A percentile compares a stretch with the other conserved stretches of the same genome.
phyloP scores from a whole-genome alignment of 495 filamentous ascomycete species.

The Penicillium malachiteum region DNA sequence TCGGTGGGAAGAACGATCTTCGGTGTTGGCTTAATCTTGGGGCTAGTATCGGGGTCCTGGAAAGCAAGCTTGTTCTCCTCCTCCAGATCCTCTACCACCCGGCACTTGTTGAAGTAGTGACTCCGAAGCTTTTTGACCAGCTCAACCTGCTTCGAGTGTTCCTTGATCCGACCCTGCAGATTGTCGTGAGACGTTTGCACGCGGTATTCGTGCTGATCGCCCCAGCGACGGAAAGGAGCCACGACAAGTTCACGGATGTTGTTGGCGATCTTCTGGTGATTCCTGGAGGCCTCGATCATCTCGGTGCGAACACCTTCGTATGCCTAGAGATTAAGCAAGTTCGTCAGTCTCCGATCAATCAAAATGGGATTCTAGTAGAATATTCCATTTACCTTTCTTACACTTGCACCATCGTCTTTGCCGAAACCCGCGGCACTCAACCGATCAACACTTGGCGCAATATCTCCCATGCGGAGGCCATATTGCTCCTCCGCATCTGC shows the following conservation, averaged over 20 bases:
- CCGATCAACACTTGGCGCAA: slow-evolving; percentile 77
- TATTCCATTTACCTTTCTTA: slow-evolving; percentile 70
- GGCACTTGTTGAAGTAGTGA: slow-evolving; percentile 98
- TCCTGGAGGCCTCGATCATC: slow-evolving; percentile 89
- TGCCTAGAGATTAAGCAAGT: slow-evolving; percentile 54
- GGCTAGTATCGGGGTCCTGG: slow-evolving; percentile 71
- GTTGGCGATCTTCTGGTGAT: slow-evolving; percentile 89
- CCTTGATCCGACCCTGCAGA: slow-evolving; percentile 82
- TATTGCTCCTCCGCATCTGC: slow-evolving; percentile 95
- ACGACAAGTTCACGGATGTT: slow-evolving; percentile 96
- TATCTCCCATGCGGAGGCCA: slow-evolving; percentile 75
- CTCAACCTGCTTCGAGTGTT: slow-evolving; percentile 89
- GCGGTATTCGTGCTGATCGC: slow-evolving; percentile 86
- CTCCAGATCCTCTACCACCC: slow-evolving; percentile 91
- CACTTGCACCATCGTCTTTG: slow-evolving; percentile 93
- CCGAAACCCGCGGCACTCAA: slow-evolving; percentile 75
- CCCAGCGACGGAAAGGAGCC: slow-evolving; percentile 90
- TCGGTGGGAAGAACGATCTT: slow-evolving; percentile 61
- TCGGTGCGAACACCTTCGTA: slow-evolving; percentile 93
- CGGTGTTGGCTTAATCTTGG: slow-evolving; percentile 50
- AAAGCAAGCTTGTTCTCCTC: slow-evolving; percentile 99
- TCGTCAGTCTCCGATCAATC: background rate
- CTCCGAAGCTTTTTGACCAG: slow-evolving; percentile 87
- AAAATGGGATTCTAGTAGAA: background rate
- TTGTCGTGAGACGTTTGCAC: slow-evolving; percentile 93